Percentiles rank a stretch among this genome's conserved stretches.
Conservation (phyloP, 2,329 filamentous ascomycete genomes). For the Exophiala dermatitidis region DNA sequence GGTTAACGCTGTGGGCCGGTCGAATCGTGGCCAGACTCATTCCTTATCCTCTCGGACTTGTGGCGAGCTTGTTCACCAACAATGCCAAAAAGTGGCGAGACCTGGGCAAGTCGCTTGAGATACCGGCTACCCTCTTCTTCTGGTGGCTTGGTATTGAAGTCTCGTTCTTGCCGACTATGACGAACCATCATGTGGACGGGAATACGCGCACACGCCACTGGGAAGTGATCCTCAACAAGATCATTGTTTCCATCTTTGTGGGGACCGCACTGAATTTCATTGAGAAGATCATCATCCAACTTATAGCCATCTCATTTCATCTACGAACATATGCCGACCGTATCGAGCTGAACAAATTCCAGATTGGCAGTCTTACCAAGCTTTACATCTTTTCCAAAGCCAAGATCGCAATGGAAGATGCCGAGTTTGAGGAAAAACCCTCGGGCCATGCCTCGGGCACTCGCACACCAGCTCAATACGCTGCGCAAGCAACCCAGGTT, state of each 20-base stretch:
- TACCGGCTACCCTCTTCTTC: slow-evolving; percentile 79
- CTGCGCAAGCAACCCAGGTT: slow-evolving; percentile 63
- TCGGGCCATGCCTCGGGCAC: slow-evolving; percentile 49
- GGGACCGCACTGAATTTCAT: slow-evolving; percentile 71
- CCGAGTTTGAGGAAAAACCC: slow-evolving; percentile 62
- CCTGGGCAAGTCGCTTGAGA: slow-evolving; percentile 74
- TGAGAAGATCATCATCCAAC: slow-evolving; percentile 89
- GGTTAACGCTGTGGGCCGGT: slow-evolving; percentile 81
- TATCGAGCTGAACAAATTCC: slow-evolving; percentile 87
- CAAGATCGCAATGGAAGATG: slow-evolving; percentile 63
- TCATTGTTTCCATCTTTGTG: slow-evolving; percentile 79
- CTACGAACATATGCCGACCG: slow-evolving; percentile 81
- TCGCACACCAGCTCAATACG: slow-evolving; percentile 65
- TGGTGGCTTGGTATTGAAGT: slow-evolving; percentile 85
- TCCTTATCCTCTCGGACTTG: slow-evolving; percentile 53
- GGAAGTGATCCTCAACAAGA: slow-evolving; percentile 74
- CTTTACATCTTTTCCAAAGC: slow-evolving; percentile 58
- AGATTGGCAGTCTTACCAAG: slow-evolving; percentile 63
- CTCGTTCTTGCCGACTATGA: slow-evolving; percentile 78
- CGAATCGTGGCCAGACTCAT: slow-evolving; percentile 58
- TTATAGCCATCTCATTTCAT: slow-evolving; percentile 91
- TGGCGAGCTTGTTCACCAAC: slow-evolving; percentile 73
- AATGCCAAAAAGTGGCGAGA: slow-evolving; percentile 91
- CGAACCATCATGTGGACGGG: slow-evolving; percentile 54
- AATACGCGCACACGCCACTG: slow-evolving; percentile 51